Evolutionary conservation across 208 protist species (phyloP), one percentile per base, ranked within the genome.

Genomic region (Leishmania amazonensis): DNA sequence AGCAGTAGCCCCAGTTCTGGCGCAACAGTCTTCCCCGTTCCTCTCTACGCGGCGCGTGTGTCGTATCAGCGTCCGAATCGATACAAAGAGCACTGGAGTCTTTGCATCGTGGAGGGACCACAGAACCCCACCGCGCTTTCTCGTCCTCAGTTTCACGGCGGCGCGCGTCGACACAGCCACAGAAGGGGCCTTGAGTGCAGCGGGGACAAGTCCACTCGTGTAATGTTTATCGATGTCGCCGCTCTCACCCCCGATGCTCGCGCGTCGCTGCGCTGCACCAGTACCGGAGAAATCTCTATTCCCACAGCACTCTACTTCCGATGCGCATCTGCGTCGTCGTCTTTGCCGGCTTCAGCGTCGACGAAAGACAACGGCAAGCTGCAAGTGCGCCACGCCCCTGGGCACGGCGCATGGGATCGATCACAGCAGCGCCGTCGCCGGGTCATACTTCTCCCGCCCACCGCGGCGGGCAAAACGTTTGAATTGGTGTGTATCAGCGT

Each of bases 391-490:
- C 72, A 74, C n/a, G 9, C 9, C 49, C 31, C 49, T 38, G 28
- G 49, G 72, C 8, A 54, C 17, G 42, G 64, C 5, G 42, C 9
- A 9, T 31, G 74, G 40, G 60, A 73, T 19, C 45, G 75, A 72
- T 78, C 81, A 40, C 81, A 85, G 77, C 71, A 80, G 54, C 76
- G 62, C n/a, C 81, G 76, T 15, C 81, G 81, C 31, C 76, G 81
- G 17, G 81, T 85, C 3, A 77, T 85, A 9, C 53, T 85, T 47
- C 71, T 85, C 31, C 81, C 81, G 2, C 54, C 42, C 71, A 65
- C 68, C 3, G 75, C 81, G 11, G 75, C 70, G 7, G 76, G 76
- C 3, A 72, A 77, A 53, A 65, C 49, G 49, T 85, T 68, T 68
- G 81, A 85, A 49, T 31, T 85, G 38, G 75, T 81, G 3, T 47